These are phyloP conservation scores for Mitragyna speciosa DNA, from an alignment of 257 asterid species.

Conservation along the genomic window DNA sequence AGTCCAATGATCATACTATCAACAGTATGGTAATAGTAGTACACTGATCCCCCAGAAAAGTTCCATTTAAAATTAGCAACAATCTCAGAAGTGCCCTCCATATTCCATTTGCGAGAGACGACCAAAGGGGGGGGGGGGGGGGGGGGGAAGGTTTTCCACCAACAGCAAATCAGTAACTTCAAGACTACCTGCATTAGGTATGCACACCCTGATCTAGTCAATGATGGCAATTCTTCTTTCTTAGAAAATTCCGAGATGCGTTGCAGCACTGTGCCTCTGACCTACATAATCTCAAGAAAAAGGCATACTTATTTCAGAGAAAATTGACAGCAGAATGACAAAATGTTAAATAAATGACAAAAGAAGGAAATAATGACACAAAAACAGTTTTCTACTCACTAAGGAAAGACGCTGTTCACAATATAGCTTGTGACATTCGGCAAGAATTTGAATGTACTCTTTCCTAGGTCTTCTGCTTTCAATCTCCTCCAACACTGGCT, in stretches of 20 bases:
- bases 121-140: too few species aligned
- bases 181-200: constrained; percentile 88
- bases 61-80: background rate
- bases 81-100: background rate
- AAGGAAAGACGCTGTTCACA: constrained; percentile 95
- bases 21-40: background rate
- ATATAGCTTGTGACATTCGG: constrained; percentile 92
- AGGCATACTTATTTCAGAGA: background rate
- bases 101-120: background rate
- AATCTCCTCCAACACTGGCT: constrained; percentile 87
- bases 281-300: constrained; percentile 45
- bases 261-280: constrained; percentile 82
- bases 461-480: constrained; percentile 93
- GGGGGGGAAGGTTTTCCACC: background rate
- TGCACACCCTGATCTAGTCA: constrained; percentile 98
- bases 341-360: background rate
- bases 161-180: constrained; percentile 6
- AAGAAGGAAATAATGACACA: constrained; percentile 4
- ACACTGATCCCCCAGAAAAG: background rate
- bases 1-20: background rate
- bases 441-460: constrained; percentile 86
- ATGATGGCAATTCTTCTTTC: constrained; percentile 84
- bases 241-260: constrained; percentile 84
- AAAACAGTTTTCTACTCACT: constrained; percentile 49
- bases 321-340: constrained; percentile 1